Evolutionary conservation across 2,329 filamentous ascomycete species (phyloP), one percentile per base, ranked within the genome.

Genomic region (Penicillium olsonii): DNA sequence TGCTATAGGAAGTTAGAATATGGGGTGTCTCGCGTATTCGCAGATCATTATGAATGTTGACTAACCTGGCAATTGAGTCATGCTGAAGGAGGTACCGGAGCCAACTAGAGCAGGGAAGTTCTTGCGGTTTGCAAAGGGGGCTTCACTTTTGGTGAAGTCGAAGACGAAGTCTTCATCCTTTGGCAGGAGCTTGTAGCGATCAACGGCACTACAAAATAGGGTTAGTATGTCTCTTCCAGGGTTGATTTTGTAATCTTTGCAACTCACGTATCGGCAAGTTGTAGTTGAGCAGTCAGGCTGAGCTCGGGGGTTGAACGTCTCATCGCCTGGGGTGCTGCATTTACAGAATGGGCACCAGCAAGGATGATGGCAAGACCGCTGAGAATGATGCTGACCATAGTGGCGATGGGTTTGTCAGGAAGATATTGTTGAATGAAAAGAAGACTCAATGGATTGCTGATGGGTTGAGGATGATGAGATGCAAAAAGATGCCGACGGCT

Each of bases 181-280:
- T 19, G 60, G 49, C 22, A 63, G 57, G 18, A 62, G 55, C 9
- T 57, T 19, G 53, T 61, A 63, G 27, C 59, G 59, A 19, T 62
- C 59, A 7, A 52, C 43, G 15, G 56, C 48, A 11, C 59, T 63
- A 12, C 1, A 9, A 3, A 41, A n/a, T 44, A 20, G 37, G 12
- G 26, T 53, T 11, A 4, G 31, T 10, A 2, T 29, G 11, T 14
- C 18, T 11, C 10, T 14, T 24, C 22, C 6, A 15, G 29, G 35
- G 4, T 22, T 15, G 11, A 33, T 24, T 24, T 8, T n/a, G 17
- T 12, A n/a, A n/a, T n/a, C n/a, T 26, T 5, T n/a, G 26, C 5
- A n/a, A 53, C 52, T 37, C 33, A 61, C 59, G 50, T 59, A 35
- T 60, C 55, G 27, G 59, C 59, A 29, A 61, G 50, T 29, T 45